Evolutionary conservation across 1,139 yeast genomes (phyloP), one percentile per base, ranked within the genome.

Genomic region (Eremothecium coryli): DNA sequence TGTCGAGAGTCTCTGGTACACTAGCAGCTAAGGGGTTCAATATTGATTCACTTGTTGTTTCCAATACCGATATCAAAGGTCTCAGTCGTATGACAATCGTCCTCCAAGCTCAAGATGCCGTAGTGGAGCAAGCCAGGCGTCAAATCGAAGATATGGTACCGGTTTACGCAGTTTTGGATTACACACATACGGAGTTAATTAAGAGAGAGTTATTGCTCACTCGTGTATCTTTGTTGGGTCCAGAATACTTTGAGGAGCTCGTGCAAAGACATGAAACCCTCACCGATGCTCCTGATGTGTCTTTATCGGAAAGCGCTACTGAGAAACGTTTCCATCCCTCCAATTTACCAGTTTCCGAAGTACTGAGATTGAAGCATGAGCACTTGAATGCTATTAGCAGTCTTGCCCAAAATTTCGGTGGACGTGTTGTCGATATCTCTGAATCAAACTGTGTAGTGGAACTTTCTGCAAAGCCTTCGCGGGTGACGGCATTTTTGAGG

Each of bases 81-180:
- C 71, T 90, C 49, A 82, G 95, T 23, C 74, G 98, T 59, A 90
- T 90, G 98, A 90, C 98, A 9, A 84, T 90, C 53, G 95, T 85
- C 21, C 70, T 90, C 52, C 80, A 79, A 41, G 98, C 97, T 41
- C 94, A 86, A 59, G 95, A 88, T 54, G 95, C 93, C 18, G 90
- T 90, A 39, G 81, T 90, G 49, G 98, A 90, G 61, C 98, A 90
- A 66, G 97, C 97, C n/a, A 76, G 98, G 60, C 78, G 97, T 60
- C 98, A 90, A 62, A 82, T 90, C 46, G 98, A 90, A 65, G 97
- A 90, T 54, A 71, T 90, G 57, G 98, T 90, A 18, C 98, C 98
- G 4, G 97, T 90, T 25, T 90, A 93, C 67, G 98, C 98, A 6
- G 98, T 90, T 26, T 70, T 90, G 58, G 96, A 90, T 64, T 90